Evolutionary conservation across 441 rosid species (phyloP).

Genomic region (Adansonia gregorii): DNA sequence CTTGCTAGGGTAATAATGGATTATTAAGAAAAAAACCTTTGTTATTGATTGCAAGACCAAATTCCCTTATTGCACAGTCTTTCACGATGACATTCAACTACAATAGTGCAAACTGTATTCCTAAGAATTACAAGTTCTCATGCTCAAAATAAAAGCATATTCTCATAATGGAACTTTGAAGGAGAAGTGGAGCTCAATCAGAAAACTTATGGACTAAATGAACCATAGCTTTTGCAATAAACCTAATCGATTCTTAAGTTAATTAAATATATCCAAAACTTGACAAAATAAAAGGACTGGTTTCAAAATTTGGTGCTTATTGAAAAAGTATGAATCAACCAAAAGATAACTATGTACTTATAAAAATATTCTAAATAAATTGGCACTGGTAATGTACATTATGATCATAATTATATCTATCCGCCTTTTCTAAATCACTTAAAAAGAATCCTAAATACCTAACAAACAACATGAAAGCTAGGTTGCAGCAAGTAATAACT

Average conservation of each 20-base stretch:
- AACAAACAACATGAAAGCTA: too few relatives aligned
- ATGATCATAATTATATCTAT: neutral
- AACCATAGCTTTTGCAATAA: neutral
- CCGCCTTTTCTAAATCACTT: neutral
- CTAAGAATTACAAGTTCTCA: constrained; percentile 25
- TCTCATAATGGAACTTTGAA: neutral
- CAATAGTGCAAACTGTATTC: constrained; percentile 35
- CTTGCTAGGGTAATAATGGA: constrained; percentile 74
- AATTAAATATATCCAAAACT: neutral
- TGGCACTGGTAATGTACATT: neutral
- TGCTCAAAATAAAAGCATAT: constrained; percentile 25
- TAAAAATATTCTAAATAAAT: neutral
- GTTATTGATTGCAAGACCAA: constrained; percentile 72
- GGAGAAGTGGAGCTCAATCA: neutral
- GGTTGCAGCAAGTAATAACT: too few relatives aligned
- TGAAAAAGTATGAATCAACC: neutral
- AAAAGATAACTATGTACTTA: neutral
- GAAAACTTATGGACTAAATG: constrained; percentile 12
- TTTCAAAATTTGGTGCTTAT: neutral
- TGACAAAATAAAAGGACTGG: neutral
- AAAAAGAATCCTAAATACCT: neutral
- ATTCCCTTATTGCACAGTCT: constrained; percentile 69
- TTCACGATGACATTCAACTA: constrained; percentile 83
- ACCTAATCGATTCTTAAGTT: neutral
- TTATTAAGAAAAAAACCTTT: constrained; percentile 87